phyloP scores from a whole-genome alignment of 352 stramenopile genomes.

The Phytopythium kandeliae region DNA sequence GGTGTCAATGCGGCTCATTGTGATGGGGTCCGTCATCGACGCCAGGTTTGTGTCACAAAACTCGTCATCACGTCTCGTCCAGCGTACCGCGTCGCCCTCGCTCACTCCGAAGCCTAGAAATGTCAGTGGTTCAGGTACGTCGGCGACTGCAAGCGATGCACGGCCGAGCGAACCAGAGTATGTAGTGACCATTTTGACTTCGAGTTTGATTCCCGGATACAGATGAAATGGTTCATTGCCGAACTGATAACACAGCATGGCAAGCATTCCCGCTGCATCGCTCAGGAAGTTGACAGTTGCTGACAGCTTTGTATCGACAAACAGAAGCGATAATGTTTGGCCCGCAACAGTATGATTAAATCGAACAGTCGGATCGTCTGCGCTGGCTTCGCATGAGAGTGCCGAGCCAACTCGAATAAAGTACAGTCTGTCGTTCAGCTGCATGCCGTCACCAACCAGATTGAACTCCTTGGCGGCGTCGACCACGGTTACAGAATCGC shows the following conservation, averaged over 20 bases:
- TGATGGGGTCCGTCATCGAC: slow-evolving; percentile 19
- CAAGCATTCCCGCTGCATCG: slow-evolving; percentile 24
- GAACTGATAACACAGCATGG: slow-evolving; percentile 54
- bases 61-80: slow-evolving; percentile 39
- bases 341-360: slow-evolving; percentile 25
- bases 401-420: slow-evolving; percentile 38
- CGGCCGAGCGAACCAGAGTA: slow-evolving; percentile 41
- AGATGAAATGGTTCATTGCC: slow-evolving; percentile 49
- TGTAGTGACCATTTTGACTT: slow-evolving; percentile 46
- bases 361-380: slow-evolving; percentile 20
- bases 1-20: slow-evolving; percentile 29
- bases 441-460: slow-evolving; percentile 42
- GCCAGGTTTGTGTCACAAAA: slow-evolving; percentile 52
- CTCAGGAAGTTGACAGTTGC: slow-evolving; percentile 33
- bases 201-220: slow-evolving; percentile 34
- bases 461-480: slow-evolving; percentile 42
- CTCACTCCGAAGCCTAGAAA: slow-evolving; percentile 45
- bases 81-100: slow-evolving; percentile 42
- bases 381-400: slow-evolving; percentile 28
- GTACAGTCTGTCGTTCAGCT: slow-evolving; percentile 50
- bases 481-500: slow-evolving; percentile 39
- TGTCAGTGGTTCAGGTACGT: slow-evolving; percentile 48
- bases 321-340: slow-evolving; percentile 30
- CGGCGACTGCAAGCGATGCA: slow-evolving; percentile 40
- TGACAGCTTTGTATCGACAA: slow-evolving; percentile 17